Base-by-base conservation (phyloP, 208 protist species). In the Leishmania martiniquensis region DNA sequence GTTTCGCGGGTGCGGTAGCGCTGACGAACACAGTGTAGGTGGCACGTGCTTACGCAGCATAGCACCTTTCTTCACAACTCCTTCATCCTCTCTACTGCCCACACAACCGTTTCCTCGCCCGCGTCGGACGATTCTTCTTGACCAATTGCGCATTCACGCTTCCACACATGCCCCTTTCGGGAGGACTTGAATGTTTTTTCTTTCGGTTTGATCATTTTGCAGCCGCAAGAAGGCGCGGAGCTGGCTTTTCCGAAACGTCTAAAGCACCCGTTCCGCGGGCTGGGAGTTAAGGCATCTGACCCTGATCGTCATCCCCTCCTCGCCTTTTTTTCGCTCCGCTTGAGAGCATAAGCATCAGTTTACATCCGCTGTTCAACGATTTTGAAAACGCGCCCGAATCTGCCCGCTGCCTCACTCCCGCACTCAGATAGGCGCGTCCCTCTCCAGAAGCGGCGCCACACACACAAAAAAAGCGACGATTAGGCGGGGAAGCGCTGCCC, bases 271-370 rank as follows among this genome's bases (percentile, higher is more conserved):
- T 34, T 6, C 37, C 39, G 49, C 12, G 39, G n/a, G 37, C 15
- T 20, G 25, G 7, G 42, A 32, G 15, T 42, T 4, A 45, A 47
- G 74, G 1, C 37, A 25, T 65, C 29, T 76, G 54, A 63, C 15
- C 34, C 34, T 1, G 73, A 57, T 72, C 39, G 29, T 73, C 57
- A 57, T 65, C 39, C 65, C 34, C 51, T 39, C 65, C 29, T 72
- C 52, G 4, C 54, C n/a, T 32, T 20, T 57, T 29, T 15, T 51
- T 29, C 7, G 9, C 37, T 45, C 42, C 17, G 15, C 37, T 9
- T 34, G n/a, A n/a, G n/a, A n/a, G 15, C 42, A 22, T 10, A 65
- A 0, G 32, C 0, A 15, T 39, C 32, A 65, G 32, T 32, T 0
- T 34, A 32, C 13, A 22, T 32, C 29, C 20, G 29, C 59, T 15